Evolutionary conservation across 257 asterid species (phyloP).

Genomic region (Oldenlandia corymbosa): DNA sequence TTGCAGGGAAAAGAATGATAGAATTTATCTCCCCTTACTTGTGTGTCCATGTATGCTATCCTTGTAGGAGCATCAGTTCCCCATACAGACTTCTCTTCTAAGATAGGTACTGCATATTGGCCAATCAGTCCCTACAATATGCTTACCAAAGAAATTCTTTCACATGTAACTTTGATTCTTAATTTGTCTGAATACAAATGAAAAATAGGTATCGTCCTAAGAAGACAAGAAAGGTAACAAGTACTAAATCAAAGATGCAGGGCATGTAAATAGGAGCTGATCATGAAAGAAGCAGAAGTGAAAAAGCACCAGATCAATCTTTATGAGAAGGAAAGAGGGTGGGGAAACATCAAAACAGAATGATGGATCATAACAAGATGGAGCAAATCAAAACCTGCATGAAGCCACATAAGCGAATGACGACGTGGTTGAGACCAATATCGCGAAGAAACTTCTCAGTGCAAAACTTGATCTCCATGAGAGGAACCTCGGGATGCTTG

Average conservation of each 20-base stretch:
- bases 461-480: conserved; percentile 95
- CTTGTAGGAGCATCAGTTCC: conserved; percentile 99
- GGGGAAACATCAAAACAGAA: too few relatives aligned
- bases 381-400: conserved; percentile 62
- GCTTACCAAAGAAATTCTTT: conserved; percentile 15
- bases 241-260: too few relatives aligned
- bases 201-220: too few relatives aligned
- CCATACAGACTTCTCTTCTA: conserved; percentile 98
- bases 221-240: too few relatives aligned
- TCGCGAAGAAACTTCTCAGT: conserved; percentile 85
- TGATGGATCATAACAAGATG: neutral
- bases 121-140: conserved; percentile 89
- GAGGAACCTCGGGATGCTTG: conserved; percentile 97
- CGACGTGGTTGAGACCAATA: conserved; percentile 72
- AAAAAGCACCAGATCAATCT: too few relatives aligned
- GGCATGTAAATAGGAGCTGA: too few relatives aligned
- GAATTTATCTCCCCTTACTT: conserved; percentile 33
- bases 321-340: too few relatives aligned
- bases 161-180: neutral
- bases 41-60: conserved; percentile 98
- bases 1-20: neutral
- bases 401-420: conserved; percentile 91
- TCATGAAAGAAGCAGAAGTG: too few relatives aligned
- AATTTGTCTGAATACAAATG: too few relatives aligned
- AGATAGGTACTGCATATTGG: conserved; percentile 94